Base-by-base conservation (phyloP, 1,284 basidiomycete genomes). In the Microbotryomycetes sp. region DNA sequence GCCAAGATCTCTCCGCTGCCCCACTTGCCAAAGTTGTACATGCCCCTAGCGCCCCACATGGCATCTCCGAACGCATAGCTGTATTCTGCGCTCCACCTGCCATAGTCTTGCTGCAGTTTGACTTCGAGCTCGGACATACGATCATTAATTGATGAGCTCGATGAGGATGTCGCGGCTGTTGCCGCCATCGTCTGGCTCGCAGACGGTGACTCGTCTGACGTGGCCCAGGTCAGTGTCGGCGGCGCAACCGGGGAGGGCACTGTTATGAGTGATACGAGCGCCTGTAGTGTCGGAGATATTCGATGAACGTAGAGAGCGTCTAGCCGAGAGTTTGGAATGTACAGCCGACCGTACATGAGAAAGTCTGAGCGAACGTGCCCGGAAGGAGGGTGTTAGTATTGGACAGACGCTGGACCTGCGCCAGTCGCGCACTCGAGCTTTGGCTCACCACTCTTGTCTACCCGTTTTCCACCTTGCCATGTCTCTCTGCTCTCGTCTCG, bases 21-120 rank as follows among this genome's bases (percentile, higher is more conserved):
- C 15, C 81, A 75, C 70, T 79, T 82, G 26, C 89, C 91, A 77
- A 97, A 97, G 74, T 97, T 96, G 74, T 93, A 91, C 61, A 97
- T 79, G n/a, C 91, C 82, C 7, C 89, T 82, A 23, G 91, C 75
- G 7, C 94, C 94, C 81, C 87, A 88, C 86, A 98, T 91, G 13
- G 80, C 86, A 72, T 97, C 93, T 69, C 93, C 89, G 0, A 90
- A 88, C 64, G 90, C 93, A 80, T 89, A 97, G 15, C 87, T 89
- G 72, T 96, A 97, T 75, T 97, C 94, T 3, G 88, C 87, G 65
- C 89, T 91, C 85, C 89, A 94, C 66, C 87, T 83, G 0, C 93
- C 93, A 1, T 89, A 84, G 72, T 97, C 91, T 70, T 94, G 89
- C 75, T 97, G 91, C 28, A 97, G 75, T 62, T 84, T 89, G 62